Evolutionary conservation across 768 basidiomycete genomes (phyloP), one percentile per base, ranked within the genome.

Genomic region (Serpula lacrymans): DNA sequence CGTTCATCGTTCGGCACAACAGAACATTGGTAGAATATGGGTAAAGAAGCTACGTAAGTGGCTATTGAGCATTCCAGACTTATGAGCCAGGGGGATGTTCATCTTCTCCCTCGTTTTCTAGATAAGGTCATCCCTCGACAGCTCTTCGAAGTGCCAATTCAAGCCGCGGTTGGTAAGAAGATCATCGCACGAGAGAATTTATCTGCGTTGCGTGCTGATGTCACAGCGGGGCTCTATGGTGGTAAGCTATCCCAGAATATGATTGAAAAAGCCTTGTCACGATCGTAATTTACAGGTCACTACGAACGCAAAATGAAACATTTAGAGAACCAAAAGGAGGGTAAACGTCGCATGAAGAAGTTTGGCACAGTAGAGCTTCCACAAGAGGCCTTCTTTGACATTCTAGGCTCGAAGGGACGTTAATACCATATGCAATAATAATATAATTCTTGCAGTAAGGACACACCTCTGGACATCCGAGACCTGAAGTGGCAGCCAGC

Each of bases 301-400:
- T 88, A 90, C 49, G 91, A 95, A 57, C 86, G 95, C 43, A 97
- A 96, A 61, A 76, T 91, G 74, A 86, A 88, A 63, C 84, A 87
- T 52, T 70, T 89, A 10, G 78, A 86, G 53, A 86, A 87, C 54
- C 95, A 99, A 63, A 96, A 96, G 64, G 91, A 90, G 60, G 84
- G 90, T 29, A 97, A 97, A 64, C 78, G 82, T 37, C 74, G 75
- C 45, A 84, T 98, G 77, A 97, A 95, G 66, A 78, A 80, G 46
- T 72, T 95, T 38, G 92, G 93, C 25, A 82, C 71, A 42, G 89
- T 97, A 37, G 83, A 91, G 46, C 77, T 99, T 29, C 93, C 94
- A 22, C 92, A 96, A 54, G 91, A 94, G 54, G 95, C 94, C 1
- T 98, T 99, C 75, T 96, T 88, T 62, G 80, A 89, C 47, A 84